Evolutionary conservation across 2,329 filamentous ascomycete species (phyloP).

Genomic region (Fusarium duplospermum): DNA sequence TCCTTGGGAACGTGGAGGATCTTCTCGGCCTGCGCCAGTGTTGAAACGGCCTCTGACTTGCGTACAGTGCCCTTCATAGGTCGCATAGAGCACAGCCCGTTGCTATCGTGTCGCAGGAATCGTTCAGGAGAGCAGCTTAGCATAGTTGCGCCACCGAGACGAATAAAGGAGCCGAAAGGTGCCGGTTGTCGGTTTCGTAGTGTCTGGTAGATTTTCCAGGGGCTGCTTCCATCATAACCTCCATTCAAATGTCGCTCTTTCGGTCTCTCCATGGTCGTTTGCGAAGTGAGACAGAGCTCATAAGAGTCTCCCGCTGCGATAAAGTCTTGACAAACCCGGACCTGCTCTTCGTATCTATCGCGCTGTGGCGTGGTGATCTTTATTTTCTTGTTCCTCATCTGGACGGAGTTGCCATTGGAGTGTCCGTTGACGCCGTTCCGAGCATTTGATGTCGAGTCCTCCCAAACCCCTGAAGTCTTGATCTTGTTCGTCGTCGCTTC

Average conservation of each 20-base stretch:
- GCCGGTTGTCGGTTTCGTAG: constrained; percentile 80
- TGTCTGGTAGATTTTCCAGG: constrained; percentile 79
- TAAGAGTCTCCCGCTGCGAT: constrained; percentile 86
- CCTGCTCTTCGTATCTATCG: constrained; percentile 71
- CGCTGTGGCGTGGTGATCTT: constrained; percentile 56
- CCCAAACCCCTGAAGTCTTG: constrained; percentile 50
- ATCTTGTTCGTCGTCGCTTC: constrained; percentile 46
- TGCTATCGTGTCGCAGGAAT: constrained; percentile 72
- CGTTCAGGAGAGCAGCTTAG: constrained; percentile 89
- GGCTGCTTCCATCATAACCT: constrained; percentile 42
- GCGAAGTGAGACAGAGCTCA: constrained; percentile 84
- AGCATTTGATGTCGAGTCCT: constrained; percentile 13
- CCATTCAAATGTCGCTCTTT: constrained; percentile 3
- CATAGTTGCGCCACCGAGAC: constrained; percentile 76
- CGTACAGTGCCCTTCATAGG: constrained; percentile 98
- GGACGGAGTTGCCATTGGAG: constrained; percentile 21
- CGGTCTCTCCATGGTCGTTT: constrained; percentile 70
- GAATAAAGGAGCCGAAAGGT: constrained; percentile 86
- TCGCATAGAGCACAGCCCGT: constrained; percentile 78
- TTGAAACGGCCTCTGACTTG: constrained; percentile 74
- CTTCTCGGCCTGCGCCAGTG: constrained; percentile 75
- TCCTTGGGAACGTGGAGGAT: constrained; percentile 88
- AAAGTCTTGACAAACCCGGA: constrained; percentile 75
- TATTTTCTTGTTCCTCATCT: neutral
- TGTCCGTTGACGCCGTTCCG: constrained; percentile 15